Evolutionary conservation across 2,329 filamentous ascomycete genomes (phyloP), one percentile per base, ranked within the genome.

Genomic region (Ophiocordyceps robertsii): DNA sequence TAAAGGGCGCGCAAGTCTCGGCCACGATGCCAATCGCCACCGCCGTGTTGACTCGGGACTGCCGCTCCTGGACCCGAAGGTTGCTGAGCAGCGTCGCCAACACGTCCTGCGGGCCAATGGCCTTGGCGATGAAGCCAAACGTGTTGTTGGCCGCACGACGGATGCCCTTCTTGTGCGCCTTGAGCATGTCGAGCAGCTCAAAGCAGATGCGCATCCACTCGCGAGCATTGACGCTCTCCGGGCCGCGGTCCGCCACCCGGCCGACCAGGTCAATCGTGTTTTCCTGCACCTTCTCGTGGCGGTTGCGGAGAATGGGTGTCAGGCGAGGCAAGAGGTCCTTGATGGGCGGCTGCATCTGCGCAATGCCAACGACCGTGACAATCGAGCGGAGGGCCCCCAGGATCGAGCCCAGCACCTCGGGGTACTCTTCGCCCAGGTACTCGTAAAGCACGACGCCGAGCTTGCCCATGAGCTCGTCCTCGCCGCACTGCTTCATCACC

Each of bases 201-300:
- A 98, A 98, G 67, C 92, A 98, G 61, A 98, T 98, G 60, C 92
- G 82, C 93, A 98, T 98, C 92, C 92, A 98, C 65, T 98, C 92
- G 56, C 92, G 79, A 13, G 92, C 89, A 58, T 95, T 95, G 59
- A 98, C 92, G 49, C 84, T 90, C 63, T 98, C 92, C 1, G 92
- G 89, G 1, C 92, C 93, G 51, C 92, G 84, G 64, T 98, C 92
- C 14, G 93, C 92, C 53, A 98, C 96, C 71, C 92, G 90, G 43
- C 92, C 92, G 17, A 98, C 92, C 2, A 98, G 74, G 60, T 98
- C 92, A 54, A 98, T 96, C 0, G 92, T 96, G 64, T 98, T 98
- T 57, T 98, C 92, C 61, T 98, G 92, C 37, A 98, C 93, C 65
- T 98, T 98, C 59, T 98, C 92, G 67, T 98, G 92, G 49, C 92